phyloP scores from a whole-genome alignment of 371 early-diverging fungal genomes.

The Mortierella sp. region DNA sequence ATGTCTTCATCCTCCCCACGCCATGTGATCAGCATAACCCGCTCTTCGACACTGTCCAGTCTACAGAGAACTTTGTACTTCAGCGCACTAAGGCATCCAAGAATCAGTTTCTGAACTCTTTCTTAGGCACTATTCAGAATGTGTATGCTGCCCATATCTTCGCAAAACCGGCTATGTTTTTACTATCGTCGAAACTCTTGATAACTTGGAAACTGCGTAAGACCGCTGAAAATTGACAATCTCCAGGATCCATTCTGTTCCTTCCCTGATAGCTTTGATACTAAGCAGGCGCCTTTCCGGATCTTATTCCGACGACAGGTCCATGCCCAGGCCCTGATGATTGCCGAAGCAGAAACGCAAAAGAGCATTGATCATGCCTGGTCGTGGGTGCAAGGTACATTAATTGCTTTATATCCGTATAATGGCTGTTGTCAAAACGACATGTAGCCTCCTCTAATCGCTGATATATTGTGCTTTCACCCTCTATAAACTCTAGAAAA shows the following conservation, averaged over 20 bases:
- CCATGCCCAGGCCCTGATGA: constrained; percentile 63
- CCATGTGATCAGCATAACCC: constrained; percentile 55
- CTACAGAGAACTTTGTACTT: constrained; percentile 71
- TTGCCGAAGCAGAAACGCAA: constrained; percentile 83
- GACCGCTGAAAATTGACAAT: too few relatives aligned
- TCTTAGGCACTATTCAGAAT: constrained; percentile 86
- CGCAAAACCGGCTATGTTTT: neutral
- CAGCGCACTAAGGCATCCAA: constrained; percentile 76
- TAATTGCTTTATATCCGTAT: too few relatives aligned
- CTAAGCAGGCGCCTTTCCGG: constrained; percentile 94
- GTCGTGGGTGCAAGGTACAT: constrained; percentile 86
- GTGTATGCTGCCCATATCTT: constrained; percentile 61
- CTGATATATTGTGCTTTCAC: too few relatives aligned
- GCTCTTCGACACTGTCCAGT: constrained; percentile 64
- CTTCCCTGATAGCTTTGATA: constrained; percentile 88
- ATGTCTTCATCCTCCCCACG: constrained; percentile 54
- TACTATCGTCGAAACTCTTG: neutral
- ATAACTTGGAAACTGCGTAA: too few relatives aligned
- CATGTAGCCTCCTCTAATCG: too few relatives aligned
- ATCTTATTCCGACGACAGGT: constrained; percentile 81
- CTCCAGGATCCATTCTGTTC: too few relatives aligned
- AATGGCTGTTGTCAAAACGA: too few relatives aligned
- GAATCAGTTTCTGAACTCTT: constrained; percentile 69
- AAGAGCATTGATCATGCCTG: constrained; percentile 88
- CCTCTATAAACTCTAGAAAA: too few relatives aligned